Evolutionary conservation across 768 basidiomycete species (phyloP), one percentile per base, ranked within the genome.

Genomic region (Lyophyllum shimeji): DNA sequence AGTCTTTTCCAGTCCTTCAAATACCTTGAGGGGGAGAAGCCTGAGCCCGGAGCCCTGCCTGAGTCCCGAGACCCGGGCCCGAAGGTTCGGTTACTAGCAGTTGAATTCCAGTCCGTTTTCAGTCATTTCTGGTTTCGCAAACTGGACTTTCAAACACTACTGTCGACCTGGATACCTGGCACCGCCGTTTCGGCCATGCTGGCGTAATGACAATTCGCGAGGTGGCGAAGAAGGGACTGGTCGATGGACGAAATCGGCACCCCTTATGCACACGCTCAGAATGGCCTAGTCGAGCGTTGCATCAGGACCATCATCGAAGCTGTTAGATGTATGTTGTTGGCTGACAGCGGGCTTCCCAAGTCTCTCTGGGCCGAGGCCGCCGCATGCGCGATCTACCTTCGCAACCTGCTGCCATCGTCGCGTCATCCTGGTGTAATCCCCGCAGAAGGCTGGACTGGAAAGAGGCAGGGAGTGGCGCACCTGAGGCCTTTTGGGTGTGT

Each of bases 221-320:
- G 1, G 56, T 70, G 64, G 46, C 46, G 12, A 53, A 31, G 20
- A 53, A 57, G 50, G 44, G 45, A 0, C 43, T 67, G 1, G 66
- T 70, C 8, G 53, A 60, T 21, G 66, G 69, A 3, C 43, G 61
- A 69, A 48, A 56, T 54, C 2, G 69, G 61, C 8, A 59, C 61
- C 4, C 66, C 67, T 1, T 48, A 70, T 46, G 64, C 65, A 0
- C 67, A 66, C 5, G 24, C 66, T 1, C 67, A 68, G 43, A 71
- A 72, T 33, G 69, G 71, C 0, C 52, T 69, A 0, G 65, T 64
- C 0, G 65, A 73, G 46, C 59, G 60, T 0, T 50, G 58, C 0
- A 71, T 68, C 27, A 52, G 56, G 0, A 64, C 61, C 1, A 51
- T 69, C 1, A 45, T 65, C 7, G 60, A 69, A 11, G 45, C 55